These are phyloP conservation scores for Pittosporum tobira DNA, from an alignment of 129 eudicot genomes.

Conservation along the genomic window DNA sequence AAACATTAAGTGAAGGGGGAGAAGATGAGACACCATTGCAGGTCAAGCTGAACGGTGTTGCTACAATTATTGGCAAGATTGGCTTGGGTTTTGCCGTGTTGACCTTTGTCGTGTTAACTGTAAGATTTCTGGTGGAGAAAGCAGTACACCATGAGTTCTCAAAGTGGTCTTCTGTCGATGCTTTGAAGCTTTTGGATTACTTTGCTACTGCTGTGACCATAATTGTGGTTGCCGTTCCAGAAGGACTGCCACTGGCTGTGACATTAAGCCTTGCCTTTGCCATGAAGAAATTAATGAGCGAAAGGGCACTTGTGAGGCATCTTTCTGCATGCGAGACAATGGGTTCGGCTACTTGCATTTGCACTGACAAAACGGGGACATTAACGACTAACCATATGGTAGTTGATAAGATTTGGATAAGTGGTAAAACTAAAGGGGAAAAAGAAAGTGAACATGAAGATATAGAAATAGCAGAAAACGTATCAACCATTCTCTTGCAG, in stretches of 20 bases:
- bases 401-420: constrained; percentile 60
- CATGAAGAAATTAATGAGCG: constrained; percentile 71
- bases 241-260: constrained; percentile 86
- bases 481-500: constrained; percentile 46
- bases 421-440: constrained; percentile 38
- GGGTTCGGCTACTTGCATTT: constrained; percentile 76
- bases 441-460: constrained; percentile 20
- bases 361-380: constrained; percentile 88
- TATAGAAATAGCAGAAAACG: constrained; percentile 26
- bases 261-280: constrained; percentile 88
- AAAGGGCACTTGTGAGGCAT: constrained; percentile 78
- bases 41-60: constrained; percentile 79
- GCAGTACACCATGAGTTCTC: constrained; percentile 36
- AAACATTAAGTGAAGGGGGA: constrained; percentile 56
- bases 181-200: constrained; percentile 55
- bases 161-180: constrained; percentile 67
- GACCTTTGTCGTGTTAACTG: constrained; percentile 50
- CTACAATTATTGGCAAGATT: constrained; percentile 77
- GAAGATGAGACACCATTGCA: constrained; percentile 88
- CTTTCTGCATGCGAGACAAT: constrained; percentile 89
- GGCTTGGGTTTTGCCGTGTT: constrained; percentile 59
- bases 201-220: constrained; percentile 82
- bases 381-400: constrained; percentile 88
- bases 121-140: constrained; percentile 60
- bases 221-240: constrained; percentile 89